These are phyloP conservation scores for Patellifolia procumbens DNA, from an alignment of 179 eudicot genomes.

Conservation along the genomic window DNA sequence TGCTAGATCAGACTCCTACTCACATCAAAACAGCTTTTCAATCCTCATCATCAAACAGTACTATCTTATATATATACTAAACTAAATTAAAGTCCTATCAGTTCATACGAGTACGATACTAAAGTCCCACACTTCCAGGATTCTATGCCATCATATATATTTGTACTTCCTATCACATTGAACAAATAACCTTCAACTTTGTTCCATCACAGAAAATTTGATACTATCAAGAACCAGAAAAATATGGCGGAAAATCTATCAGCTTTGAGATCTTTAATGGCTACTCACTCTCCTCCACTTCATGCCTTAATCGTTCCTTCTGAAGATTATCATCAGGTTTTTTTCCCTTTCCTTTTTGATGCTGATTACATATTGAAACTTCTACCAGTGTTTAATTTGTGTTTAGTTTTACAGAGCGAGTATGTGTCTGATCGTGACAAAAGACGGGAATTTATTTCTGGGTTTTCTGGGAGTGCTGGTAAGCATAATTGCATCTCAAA, in stretches of 20 bases:
- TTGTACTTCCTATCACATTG: neutral
- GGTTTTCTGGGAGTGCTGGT: slow-evolving; percentile 96
- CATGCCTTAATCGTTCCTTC: slow-evolving; percentile 86
- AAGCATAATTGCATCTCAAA: slow-evolving; percentile 12
- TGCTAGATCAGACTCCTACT: neutral
- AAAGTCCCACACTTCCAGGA: neutral
- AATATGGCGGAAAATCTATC: slow-evolving; percentile 44
- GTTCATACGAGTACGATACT: neutral
- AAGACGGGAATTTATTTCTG: slow-evolving; percentile 82
- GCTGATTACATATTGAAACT: neutral
- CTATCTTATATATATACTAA: no score
- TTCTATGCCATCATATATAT: neutral
- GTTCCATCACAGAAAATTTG: neutral
- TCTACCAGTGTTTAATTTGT: neutral
- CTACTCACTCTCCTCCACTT: slow-evolving; percentile 88
- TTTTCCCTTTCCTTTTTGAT: neutral
- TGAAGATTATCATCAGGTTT: slow-evolving; percentile 93
- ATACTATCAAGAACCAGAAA: neutral
- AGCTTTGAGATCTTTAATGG: slow-evolving; percentile 71
- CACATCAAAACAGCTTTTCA: neutral
- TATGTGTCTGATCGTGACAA: slow-evolving; percentile 83
- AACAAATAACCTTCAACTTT: no score
- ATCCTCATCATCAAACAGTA: neutral
- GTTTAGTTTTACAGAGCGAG: slow-evolving; percentile 57
- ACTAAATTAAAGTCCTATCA: neutral